Conservation (phyloP, 2,329 filamentous ascomycete species). For the Aciculosporium take region DNA sequence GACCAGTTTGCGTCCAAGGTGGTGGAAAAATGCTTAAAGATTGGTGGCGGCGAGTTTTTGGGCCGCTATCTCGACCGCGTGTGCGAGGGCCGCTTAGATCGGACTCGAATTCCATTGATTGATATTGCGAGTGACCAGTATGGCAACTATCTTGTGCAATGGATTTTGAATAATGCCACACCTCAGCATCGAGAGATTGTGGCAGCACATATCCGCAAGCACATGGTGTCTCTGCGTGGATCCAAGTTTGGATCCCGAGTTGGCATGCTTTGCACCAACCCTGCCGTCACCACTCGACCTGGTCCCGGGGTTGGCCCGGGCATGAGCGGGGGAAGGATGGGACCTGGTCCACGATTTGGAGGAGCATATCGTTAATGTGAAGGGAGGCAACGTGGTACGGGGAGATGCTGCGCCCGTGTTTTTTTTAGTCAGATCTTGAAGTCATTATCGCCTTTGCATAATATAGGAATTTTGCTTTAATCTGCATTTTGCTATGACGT, state of each 20-base stretch:
- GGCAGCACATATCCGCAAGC: conserved; percentile 87
- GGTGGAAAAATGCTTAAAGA: conserved; percentile 97
- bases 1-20: conserved; percentile 99
- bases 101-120: conserved; percentile 90
- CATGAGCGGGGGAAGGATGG: conserved; percentile 38
- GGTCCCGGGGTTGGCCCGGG: conserved; percentile 65
- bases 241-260: conserved; percentile 98
- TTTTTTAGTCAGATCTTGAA: conserved; percentile 6
- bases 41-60: conserved; percentile 80
- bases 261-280: conserved; percentile 97
- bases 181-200: conserved; percentile 86
- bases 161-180: conserved; percentile 80
- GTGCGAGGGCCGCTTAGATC: conserved; percentile 78
- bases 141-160: conserved; percentile 95
- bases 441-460: conserved; percentile 9
- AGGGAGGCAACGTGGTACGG: background rate
- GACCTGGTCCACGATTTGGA: conserved; percentile 43
- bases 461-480: conserved; percentile 10
- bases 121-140: conserved; percentile 98
- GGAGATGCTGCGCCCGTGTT: background rate
- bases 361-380: conserved; percentile 41
- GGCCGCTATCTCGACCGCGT: conserved; percentile 86
- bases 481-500: conserved; percentile 1
- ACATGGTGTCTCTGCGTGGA: conserved; percentile 96
- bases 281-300: conserved; percentile 73